phyloP scores from a whole-genome alignment of 2,329 filamentous ascomycete species.

The Colletotrichum simmondsii region DNA sequence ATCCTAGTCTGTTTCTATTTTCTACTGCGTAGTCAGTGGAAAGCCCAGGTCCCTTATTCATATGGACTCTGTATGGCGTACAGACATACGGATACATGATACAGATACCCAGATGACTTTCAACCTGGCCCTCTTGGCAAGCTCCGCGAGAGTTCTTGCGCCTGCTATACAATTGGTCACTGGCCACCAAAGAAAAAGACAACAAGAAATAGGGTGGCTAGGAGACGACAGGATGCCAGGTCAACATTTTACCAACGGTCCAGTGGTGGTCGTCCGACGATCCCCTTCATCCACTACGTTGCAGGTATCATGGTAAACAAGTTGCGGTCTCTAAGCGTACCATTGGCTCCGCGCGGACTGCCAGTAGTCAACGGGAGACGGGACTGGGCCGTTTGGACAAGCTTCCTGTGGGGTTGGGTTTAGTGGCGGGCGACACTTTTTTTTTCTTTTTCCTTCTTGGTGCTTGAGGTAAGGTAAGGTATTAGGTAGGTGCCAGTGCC shows the following conservation, averaged over 20 bases:
- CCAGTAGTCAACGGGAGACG: slow-evolving; percentile 25
- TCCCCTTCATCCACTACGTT: slow-evolving; percentile 26
- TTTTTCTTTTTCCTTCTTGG: no score
- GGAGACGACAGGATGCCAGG: slow-evolving; percentile 16
- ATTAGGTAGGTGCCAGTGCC: no score
- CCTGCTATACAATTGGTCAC: slow-evolving; percentile 16
- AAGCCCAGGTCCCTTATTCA: not conserved
- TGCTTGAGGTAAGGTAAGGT: no score
- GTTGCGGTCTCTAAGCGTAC: not conserved
- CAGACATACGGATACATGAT: not conserved
- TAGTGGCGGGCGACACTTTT: not conserved
- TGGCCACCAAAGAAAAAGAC: not conserved
- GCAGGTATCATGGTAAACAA: slow-evolving; percentile 26
- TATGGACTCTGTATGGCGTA: no score
- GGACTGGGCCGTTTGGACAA: slow-evolving; percentile 34
- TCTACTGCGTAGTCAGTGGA: not conserved
- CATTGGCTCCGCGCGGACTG: slow-evolving; percentile 28
- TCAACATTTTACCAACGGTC: not conserved
- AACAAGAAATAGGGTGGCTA: slow-evolving; percentile 31
- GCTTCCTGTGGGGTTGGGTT: slow-evolving; percentile 23
- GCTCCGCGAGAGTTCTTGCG: not conserved
- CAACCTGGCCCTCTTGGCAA: not conserved
- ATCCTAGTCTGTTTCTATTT: slow-evolving; percentile 9
- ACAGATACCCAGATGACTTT: not conserved
- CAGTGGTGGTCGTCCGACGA: slow-evolving; percentile 26